Conservation (phyloP, 202 grass and related monocot species). For the Alloteropsis angusta region DNA sequence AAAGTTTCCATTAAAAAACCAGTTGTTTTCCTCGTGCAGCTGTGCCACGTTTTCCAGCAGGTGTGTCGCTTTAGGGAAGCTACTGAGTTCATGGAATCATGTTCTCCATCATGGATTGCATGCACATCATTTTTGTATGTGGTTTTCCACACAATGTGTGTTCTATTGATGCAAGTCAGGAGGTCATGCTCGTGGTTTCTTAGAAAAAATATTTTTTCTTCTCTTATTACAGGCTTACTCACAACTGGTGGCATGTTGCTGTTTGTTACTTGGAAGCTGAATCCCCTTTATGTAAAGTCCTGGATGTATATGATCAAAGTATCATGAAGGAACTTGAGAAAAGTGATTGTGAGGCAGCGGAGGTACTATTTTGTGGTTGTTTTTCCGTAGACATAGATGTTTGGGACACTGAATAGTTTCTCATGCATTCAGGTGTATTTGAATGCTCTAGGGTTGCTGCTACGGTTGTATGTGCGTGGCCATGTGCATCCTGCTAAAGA, state of each 20-base stretch:
- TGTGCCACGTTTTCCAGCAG: constrained; percentile 75
- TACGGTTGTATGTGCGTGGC: constrained; percentile 41
- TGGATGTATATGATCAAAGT: constrained; percentile 56
- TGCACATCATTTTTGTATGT: constrained; percentile 66
- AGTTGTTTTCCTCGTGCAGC: constrained; percentile 29
- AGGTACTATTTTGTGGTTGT: constrained; percentile 34
- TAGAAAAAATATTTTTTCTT: background rate
- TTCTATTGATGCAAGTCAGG: background rate
- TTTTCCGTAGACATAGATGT: background rate
- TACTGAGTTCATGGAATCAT: constrained; percentile 55
- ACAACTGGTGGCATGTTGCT: constrained; percentile 75
- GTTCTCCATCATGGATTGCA: constrained; percentile 47
- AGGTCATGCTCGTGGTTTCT: background rate
- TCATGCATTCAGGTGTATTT: constrained; percentile 68
- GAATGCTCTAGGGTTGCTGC: constrained; percentile 64
- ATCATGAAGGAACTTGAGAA: constrained; percentile 62
- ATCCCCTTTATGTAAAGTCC: constrained; percentile 46
- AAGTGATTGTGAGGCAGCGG: constrained; percentile 50
- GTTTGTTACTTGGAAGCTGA: constrained; percentile 76
- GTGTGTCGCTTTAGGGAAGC: constrained; percentile 66
- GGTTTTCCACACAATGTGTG: background rate
- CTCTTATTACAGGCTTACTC: constrained; percentile 40
- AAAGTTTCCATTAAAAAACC: background rate
- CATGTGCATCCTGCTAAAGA: constrained; percentile 30
- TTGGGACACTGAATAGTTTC: constrained; percentile 23